Base-by-base conservation (phyloP, 345 rosid species). In the Eucalyptus cladocalyx region DNA sequence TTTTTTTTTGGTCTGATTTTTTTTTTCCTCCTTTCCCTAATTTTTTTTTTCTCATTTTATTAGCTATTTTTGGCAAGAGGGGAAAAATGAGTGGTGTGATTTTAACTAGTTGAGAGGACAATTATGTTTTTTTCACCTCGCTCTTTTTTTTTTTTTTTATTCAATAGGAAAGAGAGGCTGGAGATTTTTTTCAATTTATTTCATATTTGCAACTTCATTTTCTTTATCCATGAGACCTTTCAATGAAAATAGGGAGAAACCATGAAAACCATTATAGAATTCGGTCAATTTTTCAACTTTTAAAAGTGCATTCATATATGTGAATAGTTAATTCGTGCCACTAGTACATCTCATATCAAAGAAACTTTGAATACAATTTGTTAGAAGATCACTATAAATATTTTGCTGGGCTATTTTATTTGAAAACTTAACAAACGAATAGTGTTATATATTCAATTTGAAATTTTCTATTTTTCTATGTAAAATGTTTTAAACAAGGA, bases 201-300 rank as follows among this genome's bases (percentile, higher is more conserved):
- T 76, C 45, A 21, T 11, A 2, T 37, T 37, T 11, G 8, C 8
- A 76, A 76, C 45, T 76, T 76, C 40, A 3, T 19, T 21, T 19
- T 21, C 6, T 19, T 76, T 19, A 76, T 76, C 47, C 28, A 21
- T 6, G 47, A 6, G 5, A 19, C 26, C 5, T 37, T 37, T 76
- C 83, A 6, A 2, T 37, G 45, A 34, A 72, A 72, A 4, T 34
- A 40, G 14, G 42, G 26, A 23, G 21, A 23, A 69, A 32, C 2
- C 43, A 5, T 72, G 3, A 34, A 72, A 72, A 67, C 0, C 1
- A 67, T 69, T 40, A 34, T 0, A 0, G 3, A 37, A 72, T 37
- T 72, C 23, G 0, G 0, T 19, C 0, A 11, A 2, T 34, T 5
- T 72, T 0, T 4, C 2, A 72, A 11, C 2, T 34, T 19, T 6